Evolutionary conservation across 2,329 filamentous ascomycete genomes (phyloP), one percentile per base, ranked within the genome.

Genomic region (Cladosporium colombiae): DNA sequence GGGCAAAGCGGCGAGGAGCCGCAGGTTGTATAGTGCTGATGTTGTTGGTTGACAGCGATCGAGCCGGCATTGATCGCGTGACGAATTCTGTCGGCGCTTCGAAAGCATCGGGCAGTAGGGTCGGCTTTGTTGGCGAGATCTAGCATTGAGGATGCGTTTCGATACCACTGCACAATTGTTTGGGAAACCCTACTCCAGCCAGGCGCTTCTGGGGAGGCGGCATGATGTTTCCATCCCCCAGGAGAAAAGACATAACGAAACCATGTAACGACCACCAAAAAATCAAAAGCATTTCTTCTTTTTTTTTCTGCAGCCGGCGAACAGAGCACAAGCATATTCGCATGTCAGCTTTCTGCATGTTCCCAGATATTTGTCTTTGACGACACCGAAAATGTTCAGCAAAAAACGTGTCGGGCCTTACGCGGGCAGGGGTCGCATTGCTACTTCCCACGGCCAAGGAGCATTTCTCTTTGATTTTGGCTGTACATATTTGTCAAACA

Each of bases 1-100:
- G 10, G 66, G 62, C 21, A 62, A 60, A 58, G 35, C 58, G 52
- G 65, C 69, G 53, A 55, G 79, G 64, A 81, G 79, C 50, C 53
- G 62, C 25, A 83, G 83, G 74, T 73, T 82, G 35, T 84, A 84
- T 70, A 81, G 79, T 62, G 81, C 82, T 69, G 77, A 76, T 68
- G 71, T 77, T 23, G 72, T 69, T 52, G 61, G 61, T 35, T 75
- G 74, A 74, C 29, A 14, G n/a, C 11, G 29, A 56, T n/a, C 18
- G 37, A 44, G 6, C 37, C 21, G 6, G 37, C 37, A 44, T 10
- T 10, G 37, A 16, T 53, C 23, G 16, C 50, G 10, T 29, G 7
- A 7, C 27, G 27, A 29, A 31, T 27, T 16, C 49, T 29, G 1
- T 18, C 3, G n/a, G 40, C 3, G 3, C 40, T 46, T 21, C 8